A percentile compares a stretch with the other conserved stretches of the same genome.
Evolutionary conservation across 2,329 filamentous ascomycete species (phyloP).

Genomic region (Microsporum canis): DNA sequence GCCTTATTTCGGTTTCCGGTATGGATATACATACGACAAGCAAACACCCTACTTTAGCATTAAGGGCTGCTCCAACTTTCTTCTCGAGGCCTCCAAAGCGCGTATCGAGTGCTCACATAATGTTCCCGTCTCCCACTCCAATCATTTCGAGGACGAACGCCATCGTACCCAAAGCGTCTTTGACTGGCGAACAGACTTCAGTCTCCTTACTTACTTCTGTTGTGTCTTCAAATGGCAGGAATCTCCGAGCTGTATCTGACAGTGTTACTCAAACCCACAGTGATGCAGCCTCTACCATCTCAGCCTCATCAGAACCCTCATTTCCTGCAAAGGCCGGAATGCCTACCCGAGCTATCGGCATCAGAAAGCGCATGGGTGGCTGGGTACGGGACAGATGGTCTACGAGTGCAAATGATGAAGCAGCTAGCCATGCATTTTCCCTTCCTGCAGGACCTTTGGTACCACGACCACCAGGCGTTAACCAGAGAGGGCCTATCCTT

Average conservation of each 20-base stretch:
- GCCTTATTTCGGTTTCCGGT: slow-evolving; percentile 72
- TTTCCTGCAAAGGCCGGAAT: slow-evolving; percentile 28
- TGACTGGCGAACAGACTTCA: slow-evolving; percentile 18
- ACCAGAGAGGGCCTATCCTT: slow-evolving; percentile 62
- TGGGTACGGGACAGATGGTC: slow-evolving; percentile 10
- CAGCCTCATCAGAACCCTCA: slow-evolving; percentile 50
- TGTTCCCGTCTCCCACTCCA: slow-evolving; percentile 30
- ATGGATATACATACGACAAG: slow-evolving; percentile 83
- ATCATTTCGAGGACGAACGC: slow-evolving; percentile 30
- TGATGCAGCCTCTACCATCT: slow-evolving; percentile 12
- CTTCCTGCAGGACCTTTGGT: slow-evolving; percentile 26
- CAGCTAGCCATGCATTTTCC: slow-evolving; percentile 4
- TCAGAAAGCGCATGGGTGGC: slow-evolving; percentile 10
- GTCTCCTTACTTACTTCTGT: slow-evolving; percentile 29
- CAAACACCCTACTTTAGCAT: slow-evolving; percentile 47
- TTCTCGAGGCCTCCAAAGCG: slow-evolving; percentile 32
- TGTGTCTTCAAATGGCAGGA: slow-evolving; percentile 18
- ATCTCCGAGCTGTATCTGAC: slow-evolving; percentile 18
- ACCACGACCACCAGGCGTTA: slow-evolving; percentile 57
- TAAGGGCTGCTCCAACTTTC: slow-evolving; percentile 38
- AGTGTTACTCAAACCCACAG: neutral
- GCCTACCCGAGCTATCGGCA: slow-evolving; percentile 19
- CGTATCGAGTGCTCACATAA: slow-evolving; percentile 34
- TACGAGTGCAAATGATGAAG: neutral
- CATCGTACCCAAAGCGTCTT: slow-evolving; percentile 23